Percentiles rank a stretch among this genome's conserved stretches.
Conservation (phyloP, 495 filamentous ascomycete genomes). For the Podospora bellae-mahoneyi region DNA sequence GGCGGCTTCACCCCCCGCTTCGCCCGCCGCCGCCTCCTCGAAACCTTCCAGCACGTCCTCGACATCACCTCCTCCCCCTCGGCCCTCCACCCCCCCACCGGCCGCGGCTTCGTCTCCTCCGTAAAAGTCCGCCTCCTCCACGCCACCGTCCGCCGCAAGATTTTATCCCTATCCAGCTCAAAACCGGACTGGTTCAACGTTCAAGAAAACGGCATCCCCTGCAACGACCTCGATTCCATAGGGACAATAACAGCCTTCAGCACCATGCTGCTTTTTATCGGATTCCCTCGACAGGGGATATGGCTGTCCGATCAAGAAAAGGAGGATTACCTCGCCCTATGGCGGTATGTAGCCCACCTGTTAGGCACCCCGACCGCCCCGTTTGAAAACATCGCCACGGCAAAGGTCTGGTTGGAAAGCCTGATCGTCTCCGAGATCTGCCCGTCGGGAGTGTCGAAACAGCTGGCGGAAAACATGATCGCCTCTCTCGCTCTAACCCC, state of each 20-base stretch:
- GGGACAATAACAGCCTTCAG: slow-evolving; percentile 68
- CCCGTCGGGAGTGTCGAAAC: slow-evolving; percentile 56
- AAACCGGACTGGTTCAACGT: background rate
- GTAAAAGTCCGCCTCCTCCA: slow-evolving; percentile 75
- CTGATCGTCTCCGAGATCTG: slow-evolving; percentile 59
- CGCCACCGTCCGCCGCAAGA: slow-evolving; percentile 63
- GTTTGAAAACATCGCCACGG: slow-evolving; percentile 53
- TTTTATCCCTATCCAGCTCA: slow-evolving; percentile 35
- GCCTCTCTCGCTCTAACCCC: slow-evolving; percentile 58
- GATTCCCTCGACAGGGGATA: slow-evolving; percentile 70
- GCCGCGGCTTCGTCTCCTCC: slow-evolving; percentile 63
- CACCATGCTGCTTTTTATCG: slow-evolving; percentile 61
- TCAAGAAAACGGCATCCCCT: slow-evolving; percentile 55
- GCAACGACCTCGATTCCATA: slow-evolving; percentile 73
- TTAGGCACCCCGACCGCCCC: slow-evolving; percentile 62
- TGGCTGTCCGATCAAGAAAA: slow-evolving; percentile 60
- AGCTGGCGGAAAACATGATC: slow-evolving; percentile 74
- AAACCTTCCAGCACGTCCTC: slow-evolving; percentile 74
- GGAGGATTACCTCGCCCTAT: slow-evolving; percentile 67
- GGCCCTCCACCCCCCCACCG: slow-evolving; percentile 61
- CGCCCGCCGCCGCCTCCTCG: slow-evolving; percentile 65
- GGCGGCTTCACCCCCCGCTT: slow-evolving; percentile 72
- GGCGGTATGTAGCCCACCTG: slow-evolving; percentile 70
- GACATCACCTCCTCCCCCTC: slow-evolving; percentile 63
- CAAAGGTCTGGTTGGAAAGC: slow-evolving; percentile 62